Evolutionary conservation across 495 filamentous ascomycete genomes (phyloP), one percentile per base, ranked within the genome.

Genomic region (Evernia prunastri): DNA sequence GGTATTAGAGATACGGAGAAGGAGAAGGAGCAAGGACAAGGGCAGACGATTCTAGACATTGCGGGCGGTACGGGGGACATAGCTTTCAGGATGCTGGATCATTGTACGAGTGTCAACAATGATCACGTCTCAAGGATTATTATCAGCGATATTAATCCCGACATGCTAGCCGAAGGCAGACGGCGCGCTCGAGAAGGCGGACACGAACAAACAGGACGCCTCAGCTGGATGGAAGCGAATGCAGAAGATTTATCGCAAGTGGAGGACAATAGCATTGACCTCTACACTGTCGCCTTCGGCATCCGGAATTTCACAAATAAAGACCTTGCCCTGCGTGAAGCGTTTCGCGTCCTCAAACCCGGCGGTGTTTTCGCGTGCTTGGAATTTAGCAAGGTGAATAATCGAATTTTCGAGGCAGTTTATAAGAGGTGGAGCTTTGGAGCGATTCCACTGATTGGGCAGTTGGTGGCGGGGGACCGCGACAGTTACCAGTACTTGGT

Each of bases 401-500:
- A 86, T 69, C 67, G 77, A 18, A 45, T 95, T 18, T 82, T 96
- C 70, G 87, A 96, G 77, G 84, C 82, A n/a, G 73, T 93, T 4
- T 98, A 98, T 77, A 95, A 96, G 81, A 79, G 90, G 61, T 98
- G 96, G 90, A 96, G 91, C 67, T 98, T 97, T 76, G 81, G 85
- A 58, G 90, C 91, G 20, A 98, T 98, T 67, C 94, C 94, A 3
- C 70, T 98, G 54, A 96, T 98, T 73, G 94, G 94, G 23, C 92
- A 98, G 78, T 68, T 98, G 67, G 92, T 98, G 37, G 95, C 94
- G 5, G 93, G 89, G 4, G 94, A 98, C 73, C 81, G 94, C 58
- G 92, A 91, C 68, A 96, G 91, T 71, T 98, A 98, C 75, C 95
- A 97, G 83, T 98, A 98, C 78, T 77, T 98, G 42, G 95, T 97